phyloP scores from a whole-genome alignment of 108 stramenopile species.

The Bacterosira constricta region DNA sequence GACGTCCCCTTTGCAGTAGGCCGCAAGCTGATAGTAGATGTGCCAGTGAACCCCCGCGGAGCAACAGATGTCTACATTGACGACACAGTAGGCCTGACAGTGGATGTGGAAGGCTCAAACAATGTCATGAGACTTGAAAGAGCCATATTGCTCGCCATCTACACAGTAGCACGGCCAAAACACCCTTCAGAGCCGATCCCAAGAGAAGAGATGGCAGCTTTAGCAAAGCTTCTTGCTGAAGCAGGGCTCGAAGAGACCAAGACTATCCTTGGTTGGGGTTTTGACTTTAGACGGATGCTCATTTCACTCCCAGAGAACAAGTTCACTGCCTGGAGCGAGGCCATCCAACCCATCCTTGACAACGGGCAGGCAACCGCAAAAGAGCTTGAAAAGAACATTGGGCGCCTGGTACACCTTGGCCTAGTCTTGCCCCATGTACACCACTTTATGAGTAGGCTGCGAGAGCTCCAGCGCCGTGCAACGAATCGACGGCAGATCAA shows the following conservation, averaged over 20 bases:
- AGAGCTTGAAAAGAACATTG: not conserved
- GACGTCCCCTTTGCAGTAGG: not conserved
- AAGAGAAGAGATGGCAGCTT: not conserved
- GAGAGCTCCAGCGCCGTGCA: not conserved
- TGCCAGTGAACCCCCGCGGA: not conserved
- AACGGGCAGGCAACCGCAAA: not conserved
- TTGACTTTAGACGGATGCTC: not conserved
- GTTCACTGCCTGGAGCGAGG: too few relatives aligned
- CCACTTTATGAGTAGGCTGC: conserved; percentile 10
- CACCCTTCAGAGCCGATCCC: not conserved
- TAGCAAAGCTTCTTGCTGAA: not conserved
- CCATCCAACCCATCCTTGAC: too few relatives aligned
- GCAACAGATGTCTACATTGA: not conserved
- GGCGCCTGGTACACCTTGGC: not conserved
- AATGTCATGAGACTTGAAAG: not conserved
- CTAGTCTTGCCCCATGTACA: not conserved
- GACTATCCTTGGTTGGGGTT: not conserved
- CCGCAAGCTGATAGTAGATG: not conserved
- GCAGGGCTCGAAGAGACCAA: not conserved
- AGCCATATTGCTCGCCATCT: not conserved
- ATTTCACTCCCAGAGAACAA: not conserved
- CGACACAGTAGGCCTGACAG: not conserved
- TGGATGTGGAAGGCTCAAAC: not conserved
- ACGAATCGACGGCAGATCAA: not conserved
- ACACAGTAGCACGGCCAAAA: not conserved